Evolutionary conservation across 768 basidiomycete species (phyloP).

Genomic region (Lactarius tabidus): DNA sequence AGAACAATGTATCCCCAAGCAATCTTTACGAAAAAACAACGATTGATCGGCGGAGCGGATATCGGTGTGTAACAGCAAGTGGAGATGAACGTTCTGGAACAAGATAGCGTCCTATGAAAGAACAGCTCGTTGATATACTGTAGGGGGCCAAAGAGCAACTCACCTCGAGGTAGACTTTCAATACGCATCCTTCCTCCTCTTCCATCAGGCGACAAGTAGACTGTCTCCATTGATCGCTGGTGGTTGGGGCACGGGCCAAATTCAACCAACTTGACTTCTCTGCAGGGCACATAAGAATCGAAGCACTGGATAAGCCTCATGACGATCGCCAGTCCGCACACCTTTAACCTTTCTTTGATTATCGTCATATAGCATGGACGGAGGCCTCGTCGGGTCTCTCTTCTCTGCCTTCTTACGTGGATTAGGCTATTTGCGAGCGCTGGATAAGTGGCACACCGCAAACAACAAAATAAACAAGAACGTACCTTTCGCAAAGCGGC

Average conservation of each 20-base stretch:
- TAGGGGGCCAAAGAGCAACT: constrained; percentile 28
- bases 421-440: constrained; percentile 34
- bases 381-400: constrained; percentile 37
- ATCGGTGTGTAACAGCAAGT: constrained; percentile 73
- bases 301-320: neutral
- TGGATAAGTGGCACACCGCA: constrained; percentile 1
- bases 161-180: constrained; percentile 76
- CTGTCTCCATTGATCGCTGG: constrained; percentile 63
- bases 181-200: constrained; percentile 60
- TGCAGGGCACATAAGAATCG: constrained; percentile 29
- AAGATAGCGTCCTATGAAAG: constrained; percentile 58
- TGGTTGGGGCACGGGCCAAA: constrained; percentile 46
- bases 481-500: constrained; percentile 25
- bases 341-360: constrained; percentile 57
- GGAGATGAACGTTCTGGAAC: constrained; percentile 69
- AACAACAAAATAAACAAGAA: neutral
- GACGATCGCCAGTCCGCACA: constrained; percentile 28
- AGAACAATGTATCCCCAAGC: constrained; percentile 63
- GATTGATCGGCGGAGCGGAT: constrained; percentile 74
- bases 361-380: constrained; percentile 40
- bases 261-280: constrained; percentile 74
- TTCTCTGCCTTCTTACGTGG: constrained; percentile 56
- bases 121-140: neutral
- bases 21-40: constrained; percentile 71
- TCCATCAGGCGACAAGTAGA: constrained; percentile 69